Base-by-base conservation (phyloP, 345 rosid genomes). In the Dipteronia dyeriana region DNA sequence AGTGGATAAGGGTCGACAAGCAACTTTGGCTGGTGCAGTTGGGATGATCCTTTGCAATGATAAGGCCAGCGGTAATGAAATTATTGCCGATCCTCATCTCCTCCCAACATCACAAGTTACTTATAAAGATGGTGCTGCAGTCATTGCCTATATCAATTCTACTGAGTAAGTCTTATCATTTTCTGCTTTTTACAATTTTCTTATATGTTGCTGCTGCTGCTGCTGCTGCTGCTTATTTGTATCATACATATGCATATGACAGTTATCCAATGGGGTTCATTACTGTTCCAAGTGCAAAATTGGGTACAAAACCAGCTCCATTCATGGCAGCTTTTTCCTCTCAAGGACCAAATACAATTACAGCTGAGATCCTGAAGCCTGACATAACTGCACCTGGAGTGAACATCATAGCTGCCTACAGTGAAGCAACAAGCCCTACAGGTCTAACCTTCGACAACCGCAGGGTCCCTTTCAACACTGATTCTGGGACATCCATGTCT, bases 331-430 rank as follows among this genome's bases (percentile, higher is more conserved):
- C 75, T 0, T 91, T 89, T 83, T 93, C 93, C n/a, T 88, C 93
- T 0, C 62, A 68, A 57, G 97, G 97, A 10, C 97, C 96, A 5
- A 91, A 89, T 82, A 9, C 49, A 0, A n/a, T 91, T 16, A 87
- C 91, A 7, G 85, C 97, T 0, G 87, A 83, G 72, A 89, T 93
- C 78, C 88, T 90, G 70, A 91, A 93, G 84, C 98, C 98, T 53
- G 98, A 93, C 74, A 83, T 94, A 26, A 92, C 96, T 1, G 98
- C 98, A 41, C 97, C 96, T 0, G 98, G 98, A 45, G 91, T 92
- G 65, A 76, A 88, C 69, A 75, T 94, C 71, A 79, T 94, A 80
- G 96, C 97, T 3, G 89, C 91, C 3, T 85, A 12, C 74, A 82
- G 73, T 0, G 90, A 75, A 79, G 90, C 80, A 2, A 17, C 9